Conservation (phyloP, 192 early-diverging fungal genomes). For the Dissophora ornata region DNA sequence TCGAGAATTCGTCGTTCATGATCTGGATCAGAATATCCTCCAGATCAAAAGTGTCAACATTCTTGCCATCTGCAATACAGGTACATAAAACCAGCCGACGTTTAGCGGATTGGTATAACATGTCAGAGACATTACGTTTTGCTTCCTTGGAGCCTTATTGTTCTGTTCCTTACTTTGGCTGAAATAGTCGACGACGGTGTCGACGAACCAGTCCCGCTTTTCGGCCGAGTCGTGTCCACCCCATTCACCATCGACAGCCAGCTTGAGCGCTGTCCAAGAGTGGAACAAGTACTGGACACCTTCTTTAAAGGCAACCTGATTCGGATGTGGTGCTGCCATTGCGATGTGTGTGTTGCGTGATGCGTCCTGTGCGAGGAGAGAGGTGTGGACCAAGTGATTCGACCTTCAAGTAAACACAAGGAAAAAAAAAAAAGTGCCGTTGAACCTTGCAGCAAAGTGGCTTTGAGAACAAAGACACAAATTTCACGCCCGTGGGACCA, state of each 20-base stretch:
- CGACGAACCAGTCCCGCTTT: slow-evolving; percentile 77
- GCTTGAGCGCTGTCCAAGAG: slow-evolving; percentile 77
- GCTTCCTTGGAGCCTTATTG: neutral
- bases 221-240: slow-evolving; percentile 72
- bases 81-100: too few relatives aligned
- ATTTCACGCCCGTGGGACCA: too few relatives aligned
- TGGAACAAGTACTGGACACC: slow-evolving; percentile 71
- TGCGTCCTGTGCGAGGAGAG: neutral
- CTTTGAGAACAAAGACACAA: neutral
- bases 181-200: slow-evolving; percentile 73
- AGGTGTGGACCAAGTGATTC: slow-evolving; percentile 1
- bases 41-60: slow-evolving; percentile 61
- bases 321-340: slow-evolving; percentile 56
- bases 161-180: slow-evolving; percentile 58
- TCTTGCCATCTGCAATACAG: slow-evolving; percentile 65
- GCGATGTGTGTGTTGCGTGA: neutral
- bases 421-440: neutral
- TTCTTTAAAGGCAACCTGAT: slow-evolving; percentile 66
- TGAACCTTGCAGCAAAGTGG: neutral
- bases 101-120: too few relatives aligned
- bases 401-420: neutral
- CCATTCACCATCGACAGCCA: slow-evolving; percentile 79
- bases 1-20: slow-evolving; percentile 69
- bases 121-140: too few relatives aligned
- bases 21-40: slow-evolving; percentile 65